Conservation (phyloP, 352 stramenopile genomes). For the Pythium aphanidermatum region DNA sequence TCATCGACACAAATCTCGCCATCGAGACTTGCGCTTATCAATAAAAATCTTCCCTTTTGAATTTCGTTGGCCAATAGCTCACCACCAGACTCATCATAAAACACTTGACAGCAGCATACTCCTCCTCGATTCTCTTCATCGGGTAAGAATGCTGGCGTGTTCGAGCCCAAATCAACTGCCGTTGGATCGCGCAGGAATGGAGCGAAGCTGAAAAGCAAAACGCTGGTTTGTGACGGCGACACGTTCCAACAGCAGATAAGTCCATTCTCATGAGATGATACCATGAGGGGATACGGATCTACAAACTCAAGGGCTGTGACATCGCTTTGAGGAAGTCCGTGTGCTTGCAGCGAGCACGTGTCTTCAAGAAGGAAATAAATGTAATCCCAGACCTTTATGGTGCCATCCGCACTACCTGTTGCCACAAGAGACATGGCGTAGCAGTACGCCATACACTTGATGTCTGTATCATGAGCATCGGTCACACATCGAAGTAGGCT, state of each 20-base stretch:
- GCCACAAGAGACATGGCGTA: conserved; percentile 60
- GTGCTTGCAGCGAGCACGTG: conserved; percentile 18
- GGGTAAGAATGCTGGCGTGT: not conserved
- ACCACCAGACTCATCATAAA: conserved; percentile 60
- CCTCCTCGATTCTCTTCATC: conserved; percentile 14
- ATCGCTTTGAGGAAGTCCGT: conserved; percentile 25
- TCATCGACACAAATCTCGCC: conserved; percentile 48
- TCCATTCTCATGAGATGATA: conserved; percentile 69
- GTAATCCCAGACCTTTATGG: conserved; percentile 84
- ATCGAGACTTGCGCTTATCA: conserved; percentile 31
- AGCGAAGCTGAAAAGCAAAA: conserved; percentile 12
- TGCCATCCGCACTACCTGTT: conserved; percentile 49
- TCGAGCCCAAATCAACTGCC: not conserved
- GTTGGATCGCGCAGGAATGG: conserved; percentile 17
- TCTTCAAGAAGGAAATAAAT: conserved; percentile 80
- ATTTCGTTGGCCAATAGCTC: conserved; percentile 45
- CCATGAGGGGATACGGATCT: conserved; percentile 63
- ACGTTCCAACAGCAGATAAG: conserved; percentile 55
- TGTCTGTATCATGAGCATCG: conserved; percentile 66
- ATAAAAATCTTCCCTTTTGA: conserved; percentile 35
- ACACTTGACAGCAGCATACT: conserved; percentile 42
- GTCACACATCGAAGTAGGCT: conserved; percentile 56
- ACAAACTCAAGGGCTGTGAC: conserved; percentile 67
- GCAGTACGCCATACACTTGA: conserved; percentile 74
- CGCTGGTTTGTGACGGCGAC: conserved; percentile 35